Evolutionary conservation across 129 eudicot species (phyloP).

Genomic region (Pittosporum tobira): DNA sequence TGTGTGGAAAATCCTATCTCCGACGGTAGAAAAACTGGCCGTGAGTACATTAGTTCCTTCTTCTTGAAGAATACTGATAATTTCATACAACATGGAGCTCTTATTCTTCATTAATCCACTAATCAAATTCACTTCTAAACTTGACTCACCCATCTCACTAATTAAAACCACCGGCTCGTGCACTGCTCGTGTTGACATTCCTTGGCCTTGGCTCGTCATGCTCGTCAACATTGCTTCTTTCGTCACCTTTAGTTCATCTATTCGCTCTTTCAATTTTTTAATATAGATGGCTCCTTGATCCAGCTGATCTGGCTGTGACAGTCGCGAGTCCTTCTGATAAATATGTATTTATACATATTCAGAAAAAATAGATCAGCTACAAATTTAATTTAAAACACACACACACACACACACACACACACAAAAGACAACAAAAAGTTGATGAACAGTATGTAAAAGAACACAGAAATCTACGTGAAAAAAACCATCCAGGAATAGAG

Average conservation of each 20-base stretch:
- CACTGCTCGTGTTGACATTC: no score
- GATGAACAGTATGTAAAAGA: no score
- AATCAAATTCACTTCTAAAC: conserved; percentile 26
- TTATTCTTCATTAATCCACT: conserved; percentile 6
- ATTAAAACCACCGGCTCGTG: conserved; percentile 21
- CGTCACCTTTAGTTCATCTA: conserved; percentile 24
- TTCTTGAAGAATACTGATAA: conserved; percentile 29
- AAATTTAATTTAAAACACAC: no score
- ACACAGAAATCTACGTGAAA: no score
- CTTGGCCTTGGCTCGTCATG: no score
- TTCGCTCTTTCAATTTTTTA: conserved; percentile 17
- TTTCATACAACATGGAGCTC: conserved; percentile 17
- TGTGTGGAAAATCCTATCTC: conserved; percentile 32
- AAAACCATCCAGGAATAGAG: no score
- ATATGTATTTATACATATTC: no score
- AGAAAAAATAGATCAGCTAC: no score
- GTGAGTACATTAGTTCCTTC: conserved; percentile 38
- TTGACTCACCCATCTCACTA: conserved; percentile 29
- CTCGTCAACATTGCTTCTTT: no score
- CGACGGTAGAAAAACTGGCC: conserved; percentile 17
- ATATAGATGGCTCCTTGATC: conserved; percentile 33
- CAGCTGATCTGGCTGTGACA: conserved; percentile 30
- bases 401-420: no score
- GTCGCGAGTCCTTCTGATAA: conserved; percentile 11
- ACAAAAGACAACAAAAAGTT: no score